phyloP scores from a whole-genome alignment of 345 rosid genomes.

The Hevea brasiliensis region DNA sequence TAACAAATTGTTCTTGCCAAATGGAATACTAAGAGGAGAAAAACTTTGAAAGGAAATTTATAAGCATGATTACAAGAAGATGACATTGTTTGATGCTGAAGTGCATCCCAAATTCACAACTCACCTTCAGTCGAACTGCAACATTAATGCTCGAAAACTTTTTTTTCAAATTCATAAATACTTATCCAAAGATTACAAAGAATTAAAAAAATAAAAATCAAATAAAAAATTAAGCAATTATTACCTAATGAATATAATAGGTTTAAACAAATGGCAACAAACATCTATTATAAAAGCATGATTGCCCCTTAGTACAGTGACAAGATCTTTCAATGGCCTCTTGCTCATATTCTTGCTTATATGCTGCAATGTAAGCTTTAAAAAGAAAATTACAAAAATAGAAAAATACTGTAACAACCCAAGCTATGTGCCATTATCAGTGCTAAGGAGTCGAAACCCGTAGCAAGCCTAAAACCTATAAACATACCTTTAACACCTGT shows the following conservation, averaged over 20 bases:
- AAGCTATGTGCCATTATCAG: too few species aligned
- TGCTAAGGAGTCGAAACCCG: too few species aligned
- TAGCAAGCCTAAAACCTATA: too few species aligned
- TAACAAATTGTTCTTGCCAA: slow-evolving; percentile 6
- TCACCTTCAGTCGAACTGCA: slow-evolving; percentile 87
- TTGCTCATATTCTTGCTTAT: slow-evolving; percentile 46
- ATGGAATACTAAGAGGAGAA: neutral
- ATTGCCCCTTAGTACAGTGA: slow-evolving; percentile 86
- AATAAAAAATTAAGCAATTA: neutral
- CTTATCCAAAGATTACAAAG: too few species aligned
- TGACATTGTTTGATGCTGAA: slow-evolving; percentile 66
- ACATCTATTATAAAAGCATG: slow-evolving; percentile 85
- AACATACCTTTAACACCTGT: too few species aligned
- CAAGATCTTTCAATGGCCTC: slow-evolving; percentile 79
- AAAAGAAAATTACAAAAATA: too few species aligned
- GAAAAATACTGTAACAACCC: too few species aligned
- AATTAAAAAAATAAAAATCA: neutral
- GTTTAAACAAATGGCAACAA: slow-evolving; percentile 66
- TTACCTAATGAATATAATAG: slow-evolving; percentile 77
- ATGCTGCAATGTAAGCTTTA: neutral
- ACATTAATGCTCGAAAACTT: neutral
- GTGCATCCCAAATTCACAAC: slow-evolving; percentile 78
- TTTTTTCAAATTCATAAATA: slow-evolving; percentile 4
- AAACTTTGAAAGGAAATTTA: neutral
- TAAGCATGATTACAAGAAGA: slow-evolving; percentile 51